A percentile compares a stretch with the other conserved stretches of the same genome.
These are phyloP conservation scores for Serendipita sp. DNA, from an alignment of 768 basidiomycete genomes.

Conservation along the genomic window DNA sequence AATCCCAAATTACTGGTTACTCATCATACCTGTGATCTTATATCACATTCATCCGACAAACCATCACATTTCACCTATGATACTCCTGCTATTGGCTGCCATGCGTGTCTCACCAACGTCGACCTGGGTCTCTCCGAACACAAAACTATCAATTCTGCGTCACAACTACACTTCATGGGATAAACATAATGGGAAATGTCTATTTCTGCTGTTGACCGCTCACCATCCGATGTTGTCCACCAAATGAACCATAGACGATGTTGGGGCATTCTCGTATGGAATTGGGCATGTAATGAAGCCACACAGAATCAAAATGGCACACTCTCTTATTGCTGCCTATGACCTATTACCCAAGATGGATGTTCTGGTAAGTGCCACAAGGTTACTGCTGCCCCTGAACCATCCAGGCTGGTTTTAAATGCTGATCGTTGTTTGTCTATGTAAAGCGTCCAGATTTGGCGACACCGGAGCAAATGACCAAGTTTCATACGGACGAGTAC, in stretches of 20 bases:
- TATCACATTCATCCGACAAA: too few relatives aligned
- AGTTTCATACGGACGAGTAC: slow-evolving; percentile 98
- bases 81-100: too few relatives aligned
- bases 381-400: neutral
- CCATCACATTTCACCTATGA: too few relatives aligned
- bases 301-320: slow-evolving; percentile 83
- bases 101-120: too few relatives aligned
- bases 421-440: neutral
- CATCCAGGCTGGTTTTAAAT: neutral
- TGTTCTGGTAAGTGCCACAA: slow-evolving; percentile 46
- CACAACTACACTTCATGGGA: too few relatives aligned
- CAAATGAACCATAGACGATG: slow-evolving; percentile 32
- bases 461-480: slow-evolving; percentile 62
- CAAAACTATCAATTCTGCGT: too few relatives aligned
- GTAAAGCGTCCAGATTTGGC: slow-evolving; percentile 52
- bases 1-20: too few relatives aligned
- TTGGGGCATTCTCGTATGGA: slow-evolving; percentile 63
- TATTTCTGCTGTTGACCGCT: too few relatives aligned
- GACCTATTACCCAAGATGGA: slow-evolving; percentile 92
- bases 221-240: too few relatives aligned
- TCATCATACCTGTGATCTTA: too few relatives aligned
- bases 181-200: too few relatives aligned
- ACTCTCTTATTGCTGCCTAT: slow-evolving; percentile 81
- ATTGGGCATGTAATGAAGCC: slow-evolving; percentile 92
- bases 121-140: too few relatives aligned